phyloP scores from a whole-genome alignment of 2,329 filamentous ascomycete species.

The Penicillium sp. region DNA sequence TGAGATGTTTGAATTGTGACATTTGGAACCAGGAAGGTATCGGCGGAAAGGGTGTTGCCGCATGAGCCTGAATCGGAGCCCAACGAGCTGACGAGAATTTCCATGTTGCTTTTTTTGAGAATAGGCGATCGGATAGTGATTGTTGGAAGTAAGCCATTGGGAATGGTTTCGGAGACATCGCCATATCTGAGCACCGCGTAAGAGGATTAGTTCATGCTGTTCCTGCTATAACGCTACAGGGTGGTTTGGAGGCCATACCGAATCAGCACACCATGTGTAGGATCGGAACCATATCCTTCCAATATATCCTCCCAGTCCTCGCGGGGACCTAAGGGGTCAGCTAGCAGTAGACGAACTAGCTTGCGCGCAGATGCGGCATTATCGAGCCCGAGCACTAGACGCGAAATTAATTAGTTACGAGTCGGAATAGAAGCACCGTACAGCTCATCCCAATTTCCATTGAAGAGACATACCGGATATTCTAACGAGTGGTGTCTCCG shows the following conservation, averaged over 20 bases:
- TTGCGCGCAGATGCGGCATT: constrained; percentile 56
- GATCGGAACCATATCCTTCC: constrained; percentile 51
- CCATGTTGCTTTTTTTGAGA: constrained; percentile 61
- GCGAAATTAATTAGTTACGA: constrained; percentile 3
- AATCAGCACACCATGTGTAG: constrained; percentile 65
- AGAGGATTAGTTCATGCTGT: not conserved
- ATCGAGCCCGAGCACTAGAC: constrained; percentile 55
- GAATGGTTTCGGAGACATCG: constrained; percentile 52
- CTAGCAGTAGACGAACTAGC: constrained; percentile 70
- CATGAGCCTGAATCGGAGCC: constrained; percentile 54
- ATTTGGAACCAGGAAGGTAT: constrained; percentile 74
- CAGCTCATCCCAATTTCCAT: not conserved
- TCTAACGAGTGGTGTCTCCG: constrained; percentile 56
- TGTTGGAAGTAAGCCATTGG: constrained; percentile 58
- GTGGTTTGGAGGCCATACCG: constrained; percentile 55
- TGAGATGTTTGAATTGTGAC: constrained; percentile 71
- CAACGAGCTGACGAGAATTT: constrained; percentile 62
- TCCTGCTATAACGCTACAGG: no score
- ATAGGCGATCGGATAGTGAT: constrained; percentile 60
- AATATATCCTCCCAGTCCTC: constrained; percentile 71
- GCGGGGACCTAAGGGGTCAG: constrained; percentile 68
- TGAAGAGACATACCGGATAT: constrained; percentile 53
- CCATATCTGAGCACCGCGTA: constrained; percentile 54
- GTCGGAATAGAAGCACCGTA: not conserved
- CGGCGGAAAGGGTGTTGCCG: constrained; percentile 55